Evolutionary conservation across 1,139 yeast species (phyloP), one percentile per base, ranked within the genome.

Genomic region (Ashbya aceris): DNA sequence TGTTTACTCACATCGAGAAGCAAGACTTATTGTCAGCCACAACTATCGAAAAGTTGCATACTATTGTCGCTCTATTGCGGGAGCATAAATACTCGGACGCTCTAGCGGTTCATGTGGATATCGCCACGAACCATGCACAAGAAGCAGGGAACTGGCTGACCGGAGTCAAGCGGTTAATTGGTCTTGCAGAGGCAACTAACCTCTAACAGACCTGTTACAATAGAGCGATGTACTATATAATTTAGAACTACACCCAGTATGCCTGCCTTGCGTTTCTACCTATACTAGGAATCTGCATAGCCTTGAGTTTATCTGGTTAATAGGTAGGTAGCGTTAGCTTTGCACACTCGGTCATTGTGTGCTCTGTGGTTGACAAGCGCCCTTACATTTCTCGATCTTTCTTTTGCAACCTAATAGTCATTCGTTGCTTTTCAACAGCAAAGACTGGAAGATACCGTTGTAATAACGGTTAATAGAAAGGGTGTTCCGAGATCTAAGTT

Each of bases 111-210:
- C 76, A 76, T 49, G 64, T 71, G 38, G 77, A 79, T 41, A 73
- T 91, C 51, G 75, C 84, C 39, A 74, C 87, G 7, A 73, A 75
- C 33, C 74, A 76, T 52, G 74, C 81, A 39, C 78, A 75, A 35
- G 95, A 89, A 61, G 77, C 84, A 50, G 95, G 95, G 9, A 79
- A 83, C 54, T 91, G 98, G 98, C 78, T 85, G 68, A 78, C 85
- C 23, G 98, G 98, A 55, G 82, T 91, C 41, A 86, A 83, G 65
- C 77, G 96, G 54, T 73, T 91, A 52, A 79, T 91, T 48, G 84
- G 83, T 48, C 83, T 91, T 79, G 76, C 66, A 2, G 70, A 66
- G 47, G 70, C 67, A 26, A 54, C 62, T 67, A 26, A 54, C 62
- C 11, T 48, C 57, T 14, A 23, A 8, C 27, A 6, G 37, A 34